Conservation (phyloP, 1,284 basidiomycete genomes). For the Grifola frondosa region DNA sequence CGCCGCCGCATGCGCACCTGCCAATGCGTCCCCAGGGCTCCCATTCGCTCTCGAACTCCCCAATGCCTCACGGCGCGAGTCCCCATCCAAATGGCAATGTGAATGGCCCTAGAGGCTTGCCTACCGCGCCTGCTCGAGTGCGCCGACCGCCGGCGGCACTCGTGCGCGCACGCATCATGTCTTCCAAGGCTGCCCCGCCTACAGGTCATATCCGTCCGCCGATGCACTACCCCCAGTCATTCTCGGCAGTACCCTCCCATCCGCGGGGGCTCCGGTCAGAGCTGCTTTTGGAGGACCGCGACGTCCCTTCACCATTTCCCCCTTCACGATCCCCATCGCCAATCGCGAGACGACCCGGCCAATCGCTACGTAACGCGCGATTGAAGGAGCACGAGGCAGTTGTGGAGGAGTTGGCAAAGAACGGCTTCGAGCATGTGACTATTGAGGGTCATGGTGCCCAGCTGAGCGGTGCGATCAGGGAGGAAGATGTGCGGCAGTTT, state of each 20-base stretch:
- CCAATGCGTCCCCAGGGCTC: slow-evolving; percentile 21
- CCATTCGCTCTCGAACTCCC: slow-evolving; percentile 7
- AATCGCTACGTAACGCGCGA: slow-evolving; percentile 32
- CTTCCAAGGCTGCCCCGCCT: slow-evolving; percentile 16
- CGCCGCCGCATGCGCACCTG: slow-evolving; percentile 12
- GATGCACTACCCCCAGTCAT: slow-evolving; percentile 18
- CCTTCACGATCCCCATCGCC: slow-evolving; percentile 50
- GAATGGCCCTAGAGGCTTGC: slow-evolving; percentile 17
- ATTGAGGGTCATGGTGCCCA: slow-evolving; percentile 50
- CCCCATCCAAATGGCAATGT: slow-evolving; percentile 16
- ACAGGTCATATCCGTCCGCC: slow-evolving; percentile 17
- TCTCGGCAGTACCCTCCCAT: slow-evolving; percentile 14
- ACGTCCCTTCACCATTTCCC: slow-evolving; percentile 19
- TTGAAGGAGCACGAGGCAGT: slow-evolving; percentile 45
- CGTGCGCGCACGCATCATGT: slow-evolving; percentile 26
- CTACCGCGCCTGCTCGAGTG: slow-evolving; percentile 17
- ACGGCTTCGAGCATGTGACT: slow-evolving; percentile 63
- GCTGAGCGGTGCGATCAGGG: slow-evolving; percentile 50
- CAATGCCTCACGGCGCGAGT: slow-evolving; percentile 12
- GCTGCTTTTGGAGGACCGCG: slow-evolving; percentile 9
- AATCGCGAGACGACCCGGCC: slow-evolving; percentile 37
- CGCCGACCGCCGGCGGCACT: slow-evolving; percentile 26
- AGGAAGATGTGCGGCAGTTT: slow-evolving; percentile 61
- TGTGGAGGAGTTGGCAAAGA: slow-evolving; percentile 55
- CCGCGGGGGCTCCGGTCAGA: slow-evolving; percentile 6